Evolutionary conservation across 139 green algal species (phyloP).

Genomic region (Picochlorum sp.): DNA sequence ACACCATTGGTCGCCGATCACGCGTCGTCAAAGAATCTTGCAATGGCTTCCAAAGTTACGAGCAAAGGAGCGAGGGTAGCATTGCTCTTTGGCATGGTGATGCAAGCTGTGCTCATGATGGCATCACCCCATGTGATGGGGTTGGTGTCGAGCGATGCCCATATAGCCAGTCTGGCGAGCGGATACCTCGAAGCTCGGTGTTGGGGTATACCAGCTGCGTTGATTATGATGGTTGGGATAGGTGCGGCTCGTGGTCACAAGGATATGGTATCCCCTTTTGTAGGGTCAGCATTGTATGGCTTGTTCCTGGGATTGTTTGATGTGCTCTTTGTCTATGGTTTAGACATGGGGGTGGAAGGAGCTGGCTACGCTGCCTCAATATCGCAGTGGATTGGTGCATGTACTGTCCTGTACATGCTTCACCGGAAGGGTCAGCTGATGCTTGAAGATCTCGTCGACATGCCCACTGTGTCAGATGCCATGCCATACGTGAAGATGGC

Average conservation of each 20-base stretch:
- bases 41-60: constrained; percentile 16
- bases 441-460: constrained; percentile 7
- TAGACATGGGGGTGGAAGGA: constrained; percentile 46
- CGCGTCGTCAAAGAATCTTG: background rate
- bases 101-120: constrained; percentile 10
- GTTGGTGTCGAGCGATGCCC: constrained; percentile 5
- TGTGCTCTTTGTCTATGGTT: constrained; percentile 34
- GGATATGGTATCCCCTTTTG: constrained; percentile 24
- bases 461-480: constrained; percentile 6
- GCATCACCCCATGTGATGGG: constrained; percentile 15
- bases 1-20: constrained; percentile 21
- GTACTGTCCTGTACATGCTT: constrained; percentile 26
- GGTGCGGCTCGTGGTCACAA: constrained; percentile 17
- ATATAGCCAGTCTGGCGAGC: constrained; percentile 10
- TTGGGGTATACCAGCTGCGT: constrained; percentile 18
- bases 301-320: constrained; percentile 27
- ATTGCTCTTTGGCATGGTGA: constrained; percentile 7
- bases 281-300: constrained; percentile 22
- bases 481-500: constrained; percentile 19
- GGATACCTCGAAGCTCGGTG: constrained; percentile 22
- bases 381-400: constrained; percentile 42
- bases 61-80: constrained; percentile 28
- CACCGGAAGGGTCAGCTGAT: constrained; percentile 6
- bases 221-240: constrained; percentile 31
- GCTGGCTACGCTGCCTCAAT: constrained; percentile 48